Conservation (phyloP, 1,284 basidiomycete species). For the Heimioporus retisporus region DNA sequence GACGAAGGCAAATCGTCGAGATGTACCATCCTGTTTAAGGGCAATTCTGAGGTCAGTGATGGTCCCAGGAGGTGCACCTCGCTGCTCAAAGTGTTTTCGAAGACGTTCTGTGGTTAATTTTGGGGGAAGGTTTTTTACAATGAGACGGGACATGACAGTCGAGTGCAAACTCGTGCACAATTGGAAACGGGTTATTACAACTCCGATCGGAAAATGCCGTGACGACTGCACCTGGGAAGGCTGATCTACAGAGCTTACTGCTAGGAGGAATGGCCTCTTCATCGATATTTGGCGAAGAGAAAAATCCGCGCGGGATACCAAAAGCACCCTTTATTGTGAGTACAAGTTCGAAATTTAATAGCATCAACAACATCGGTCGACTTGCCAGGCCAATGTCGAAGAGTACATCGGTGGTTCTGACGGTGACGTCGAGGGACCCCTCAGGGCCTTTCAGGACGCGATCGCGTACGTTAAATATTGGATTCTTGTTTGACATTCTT, state of each 20-base stretch:
- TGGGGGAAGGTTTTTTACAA: slow-evolving; percentile 90
- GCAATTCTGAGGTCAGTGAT: slow-evolving; percentile 94
- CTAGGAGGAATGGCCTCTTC: slow-evolving; percentile 47
- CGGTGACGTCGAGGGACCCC: slow-evolving; percentile 81
- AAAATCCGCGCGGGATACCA: slow-evolving; percentile 94
- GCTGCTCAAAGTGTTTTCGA: slow-evolving; percentile 76
- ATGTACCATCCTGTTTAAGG: slow-evolving; percentile 80
- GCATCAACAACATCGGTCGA: slow-evolving; percentile 14
- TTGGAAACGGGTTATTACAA: slow-evolving; percentile 6
- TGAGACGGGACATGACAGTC: slow-evolving; percentile 86
- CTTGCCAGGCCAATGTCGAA: slow-evolving; percentile 82
- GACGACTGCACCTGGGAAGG: too few relatives aligned
- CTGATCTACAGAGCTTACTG: too few relatives aligned
- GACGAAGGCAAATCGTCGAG: slow-evolving; percentile 92
- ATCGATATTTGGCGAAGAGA: slow-evolving; percentile 62
- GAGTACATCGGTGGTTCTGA: slow-evolving; percentile 88
- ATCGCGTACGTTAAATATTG: slow-evolving; percentile 74
- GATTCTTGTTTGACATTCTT: slow-evolving; percentile 28
- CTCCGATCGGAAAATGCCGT: slow-evolving; percentile 42
- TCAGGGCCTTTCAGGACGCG: slow-evolving; percentile 93
- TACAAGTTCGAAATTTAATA: slow-evolving; percentile 27
- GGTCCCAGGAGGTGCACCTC: slow-evolving; percentile 69
- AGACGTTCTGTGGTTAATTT: slow-evolving; percentile 78
- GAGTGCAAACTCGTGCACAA: neutral
- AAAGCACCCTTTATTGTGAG: slow-evolving; percentile 95